A percentile compares a stretch with the other conserved stretches of the same genome.
Conservation (phyloP, 192 early-diverging fungal genomes). For the Backusella morwellensis region DNA sequence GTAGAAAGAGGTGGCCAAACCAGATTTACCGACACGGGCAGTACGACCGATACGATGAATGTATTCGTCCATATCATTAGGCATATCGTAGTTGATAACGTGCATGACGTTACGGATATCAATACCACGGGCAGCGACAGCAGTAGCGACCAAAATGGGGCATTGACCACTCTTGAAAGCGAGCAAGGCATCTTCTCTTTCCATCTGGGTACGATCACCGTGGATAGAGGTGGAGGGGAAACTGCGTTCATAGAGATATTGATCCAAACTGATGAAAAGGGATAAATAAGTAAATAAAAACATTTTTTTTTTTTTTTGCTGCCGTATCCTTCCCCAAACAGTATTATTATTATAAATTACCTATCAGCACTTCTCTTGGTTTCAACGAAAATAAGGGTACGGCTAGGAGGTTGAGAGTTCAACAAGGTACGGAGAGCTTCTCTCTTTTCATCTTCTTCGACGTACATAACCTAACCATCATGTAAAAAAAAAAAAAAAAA, state of each 20-base stretch:
- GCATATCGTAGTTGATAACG: slow-evolving; percentile 80
- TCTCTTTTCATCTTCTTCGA: slow-evolving; percentile 37
- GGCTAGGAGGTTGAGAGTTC: slow-evolving; percentile 46
- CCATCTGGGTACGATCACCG: slow-evolving; percentile 77
- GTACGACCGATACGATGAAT: slow-evolving; percentile 76
- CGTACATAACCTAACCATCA: slow-evolving; percentile 43
- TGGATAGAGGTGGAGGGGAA: slow-evolving; percentile 87
- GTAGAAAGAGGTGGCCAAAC: slow-evolving; percentile 59
- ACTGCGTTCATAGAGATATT: slow-evolving; percentile 59
- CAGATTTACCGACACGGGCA: slow-evolving; percentile 60
- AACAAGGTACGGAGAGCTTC: slow-evolving; percentile 50
- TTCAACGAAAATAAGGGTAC: slow-evolving; percentile 83
- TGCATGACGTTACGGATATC: slow-evolving; percentile 78
- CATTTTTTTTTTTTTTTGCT: not conserved
- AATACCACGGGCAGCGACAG: slow-evolving; percentile 75
- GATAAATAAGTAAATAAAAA: slow-evolving; percentile 24
- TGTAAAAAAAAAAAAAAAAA: not conserved
- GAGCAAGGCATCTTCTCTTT: slow-evolving; percentile 71
- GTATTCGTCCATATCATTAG: slow-evolving; percentile 73
- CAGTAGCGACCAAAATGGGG: slow-evolving; percentile 70
- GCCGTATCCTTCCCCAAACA: not conserved
- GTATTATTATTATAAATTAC: slow-evolving; percentile 56
- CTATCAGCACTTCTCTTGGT: slow-evolving; percentile 82
- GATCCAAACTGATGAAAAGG: slow-evolving; percentile 50
- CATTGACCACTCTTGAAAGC: slow-evolving; percentile 68